A percentile compares a stretch with the other conserved stretches of the same genome.
Conservation (phyloP, 164 flowering plant species). For the Chimonanthus praecox region DNA sequence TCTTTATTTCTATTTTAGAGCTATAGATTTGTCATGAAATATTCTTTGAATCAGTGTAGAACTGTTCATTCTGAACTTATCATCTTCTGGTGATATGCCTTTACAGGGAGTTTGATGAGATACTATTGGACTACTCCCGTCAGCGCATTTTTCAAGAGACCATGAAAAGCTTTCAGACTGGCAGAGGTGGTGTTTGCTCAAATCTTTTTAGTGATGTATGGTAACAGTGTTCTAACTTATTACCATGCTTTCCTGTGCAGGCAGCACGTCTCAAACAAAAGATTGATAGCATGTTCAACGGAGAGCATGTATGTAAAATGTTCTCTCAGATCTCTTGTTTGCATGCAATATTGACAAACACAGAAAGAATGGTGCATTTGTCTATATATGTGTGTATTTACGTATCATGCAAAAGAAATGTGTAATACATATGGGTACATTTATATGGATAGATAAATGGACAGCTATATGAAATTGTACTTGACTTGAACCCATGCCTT, state of each 20-base stretch:
- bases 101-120: slow-evolving; percentile 72
- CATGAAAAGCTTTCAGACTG: slow-evolving; percentile 55
- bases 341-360: not conserved
- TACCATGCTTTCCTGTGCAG: slow-evolving; percentile 31
- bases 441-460: too few species aligned
- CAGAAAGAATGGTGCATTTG: not conserved
- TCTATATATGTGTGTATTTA: not conserved
- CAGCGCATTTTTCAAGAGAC: slow-evolving; percentile 67
- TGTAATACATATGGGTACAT: too few species aligned
- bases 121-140: slow-evolving; percentile 80
- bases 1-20: not conserved
- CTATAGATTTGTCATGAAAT: not conserved
- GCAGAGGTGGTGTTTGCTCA: slow-evolving; percentile 53
- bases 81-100: not conserved
- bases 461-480: too few species aligned
- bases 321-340: not conserved
- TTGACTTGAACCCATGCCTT: too few species aligned
- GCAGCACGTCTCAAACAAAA: slow-evolving; percentile 76
- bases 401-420: too few species aligned
- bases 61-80: not conserved
- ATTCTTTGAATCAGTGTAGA: not conserved
- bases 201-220: not conserved
- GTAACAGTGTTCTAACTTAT: slow-evolving; percentile 1
- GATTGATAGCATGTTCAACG: slow-evolving; percentile 69
- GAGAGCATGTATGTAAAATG: slow-evolving; percentile 63